Evolutionary conservation across 192 early-diverging fungal species (phyloP), one percentile per base, ranked within the genome.

Genomic region (Coemansia sp.): DNA sequence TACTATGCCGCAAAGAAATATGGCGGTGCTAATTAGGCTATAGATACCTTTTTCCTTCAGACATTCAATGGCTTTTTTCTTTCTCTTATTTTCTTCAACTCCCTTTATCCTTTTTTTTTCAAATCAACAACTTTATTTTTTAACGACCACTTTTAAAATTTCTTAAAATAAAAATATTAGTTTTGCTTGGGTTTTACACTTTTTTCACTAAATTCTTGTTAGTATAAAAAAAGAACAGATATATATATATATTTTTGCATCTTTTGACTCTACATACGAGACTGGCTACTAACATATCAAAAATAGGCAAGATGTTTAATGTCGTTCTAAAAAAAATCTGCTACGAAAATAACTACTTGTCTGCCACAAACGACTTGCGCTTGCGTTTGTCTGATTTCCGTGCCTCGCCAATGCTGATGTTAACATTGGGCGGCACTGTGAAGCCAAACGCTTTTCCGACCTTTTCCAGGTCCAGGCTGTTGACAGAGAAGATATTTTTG

Each of bases 391-490:
- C 82, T 36, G 65, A 60, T 63, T 81, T 85, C 37, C 75, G 75
- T 11, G 70, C 60, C 67, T 77, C 78, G 41, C 83, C 83, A 64
- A 85, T 68, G 67, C 51, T 81, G n/a, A 85, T 81, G 65, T 85
- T 97, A n/a, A 98, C 97, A 76, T 91, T 93, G 8, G 98, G 98
- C 18, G 96, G 96, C 17, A 96, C 93, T 7, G 90, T 90, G 70
- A 99, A 98, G 2, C 98, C 98, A 88, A 96, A 98, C 7, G 97
- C 90, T 75, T 89, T 90, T 58, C 93, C 97, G 9, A 97, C 90
- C 85, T 95, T 95, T 73, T 88, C 87, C 76, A 99, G 74, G 77
- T 98, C 97, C 66, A 99, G 85, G 52, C 84, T 80, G 71, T 93
- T 91, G 66, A 99, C 91, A 71, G 96, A 88, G 81, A 98, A 99